Percentiles rank a stretch among this genome's conserved stretches.
These are phyloP conservation scores for Chlamydomonas sp. DNA, from an alignment of 139 green algal species.

Conservation along the genomic window DNA sequence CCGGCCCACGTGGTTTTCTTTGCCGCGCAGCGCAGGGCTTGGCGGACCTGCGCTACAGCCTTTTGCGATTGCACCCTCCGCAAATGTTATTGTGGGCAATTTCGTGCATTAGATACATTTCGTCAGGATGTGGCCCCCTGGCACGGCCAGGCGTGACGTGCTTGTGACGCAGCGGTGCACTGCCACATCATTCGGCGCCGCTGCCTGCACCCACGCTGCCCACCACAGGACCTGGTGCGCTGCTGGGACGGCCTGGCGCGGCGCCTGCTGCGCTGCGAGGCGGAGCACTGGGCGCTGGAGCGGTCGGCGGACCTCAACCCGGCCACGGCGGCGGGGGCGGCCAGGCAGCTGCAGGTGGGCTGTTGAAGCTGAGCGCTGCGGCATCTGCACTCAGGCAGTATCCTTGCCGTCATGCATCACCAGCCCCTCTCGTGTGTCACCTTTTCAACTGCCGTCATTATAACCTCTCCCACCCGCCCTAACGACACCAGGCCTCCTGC, in stretches of 20 bases:
- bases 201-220: neutral
- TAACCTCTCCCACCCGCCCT: too few relatives aligned
- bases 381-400: neutral
- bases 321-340: neutral
- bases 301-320: constrained; percentile 23
- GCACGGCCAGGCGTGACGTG: too few relatives aligned
- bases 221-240: neutral
- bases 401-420: neutral
- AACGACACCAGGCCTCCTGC: constrained; percentile 24
- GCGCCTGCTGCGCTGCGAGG: constrained; percentile 21
- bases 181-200: neutral
- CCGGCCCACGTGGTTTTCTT: too few relatives aligned
- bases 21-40: too few relatives aligned
- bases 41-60: neutral
- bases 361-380: too few relatives aligned
- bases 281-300: constrained; percentile 54
- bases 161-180: too few relatives aligned
- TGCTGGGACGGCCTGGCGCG: constrained; percentile 19
- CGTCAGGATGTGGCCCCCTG: too few relatives aligned
- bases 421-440: too few relatives aligned
- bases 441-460: too few relatives aligned
- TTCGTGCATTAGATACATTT: too few relatives aligned
- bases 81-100: too few relatives aligned
- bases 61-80: too few relatives aligned
- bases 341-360: constrained; percentile 9